A percentile compares a stretch with the other conserved stretches of the same genome.
Evolutionary conservation across 306 rosid genomes (phyloP).

Genomic region (Leucaena leucocephala): DNA sequence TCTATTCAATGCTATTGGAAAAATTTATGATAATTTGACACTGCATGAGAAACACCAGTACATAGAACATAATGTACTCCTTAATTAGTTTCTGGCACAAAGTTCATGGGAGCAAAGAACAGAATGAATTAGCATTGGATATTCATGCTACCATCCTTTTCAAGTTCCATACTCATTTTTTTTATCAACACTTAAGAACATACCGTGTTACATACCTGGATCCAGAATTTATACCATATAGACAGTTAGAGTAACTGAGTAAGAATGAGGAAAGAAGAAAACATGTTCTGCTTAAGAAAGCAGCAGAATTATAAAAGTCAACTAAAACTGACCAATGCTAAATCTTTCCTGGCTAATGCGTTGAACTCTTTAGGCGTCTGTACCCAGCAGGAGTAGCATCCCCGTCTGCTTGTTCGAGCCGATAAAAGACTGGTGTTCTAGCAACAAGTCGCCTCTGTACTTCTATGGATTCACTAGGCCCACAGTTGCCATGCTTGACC

Average conservation of each 20-base stretch:
- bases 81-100: not conserved
- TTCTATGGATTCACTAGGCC: slow-evolving; percentile 74
- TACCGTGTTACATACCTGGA: not conserved
- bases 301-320: slow-evolving; percentile 13
- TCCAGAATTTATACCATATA: not conserved
- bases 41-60: not conserved
- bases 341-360: slow-evolving; percentile 93
- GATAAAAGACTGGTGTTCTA: slow-evolving; percentile 85
- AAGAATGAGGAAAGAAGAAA: slow-evolving; percentile 27
- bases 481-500: slow-evolving; percentile 95
- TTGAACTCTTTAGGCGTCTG: slow-evolving; percentile 90
- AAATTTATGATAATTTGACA: slow-evolving; percentile 2
- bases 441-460: slow-evolving; percentile 88
- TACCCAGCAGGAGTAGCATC: slow-evolving; percentile 69
- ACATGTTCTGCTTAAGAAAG: slow-evolving; percentile 11
- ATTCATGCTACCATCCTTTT: slow-evolving; percentile 2
- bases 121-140: not conserved
- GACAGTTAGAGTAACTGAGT: not conserved
- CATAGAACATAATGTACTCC: slow-evolving; percentile 13
- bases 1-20: slow-evolving; percentile 19
- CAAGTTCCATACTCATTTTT: not conserved
- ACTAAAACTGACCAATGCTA: slow-evolving; percentile 64
- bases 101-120: not conserved
- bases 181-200: slow-evolving; percentile 6
- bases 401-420: slow-evolving; percentile 73